Conservation (phyloP, 768 basidiomycete genomes). For the Pseudohyphozyma bogoriensis region DNA sequence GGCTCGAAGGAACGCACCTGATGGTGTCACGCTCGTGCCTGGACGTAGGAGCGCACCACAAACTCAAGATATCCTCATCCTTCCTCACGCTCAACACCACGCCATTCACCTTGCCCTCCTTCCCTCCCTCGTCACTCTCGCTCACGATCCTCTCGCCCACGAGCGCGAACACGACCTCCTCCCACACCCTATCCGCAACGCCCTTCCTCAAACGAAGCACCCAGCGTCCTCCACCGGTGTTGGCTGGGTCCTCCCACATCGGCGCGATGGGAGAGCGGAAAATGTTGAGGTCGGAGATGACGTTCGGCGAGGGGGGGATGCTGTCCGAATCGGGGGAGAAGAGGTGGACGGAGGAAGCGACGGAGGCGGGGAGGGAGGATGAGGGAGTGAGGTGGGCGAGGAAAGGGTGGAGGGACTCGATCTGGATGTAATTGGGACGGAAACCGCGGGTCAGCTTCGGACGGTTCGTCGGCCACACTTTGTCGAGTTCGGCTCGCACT, state of each 20-base stretch:
- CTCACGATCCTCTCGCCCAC: slow-evolving; percentile 21
- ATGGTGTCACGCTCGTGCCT: slow-evolving; percentile 69
- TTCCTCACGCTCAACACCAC: slow-evolving; percentile 89
- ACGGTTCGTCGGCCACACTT: too few species aligned
- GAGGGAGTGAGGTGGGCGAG: slow-evolving; percentile 85
- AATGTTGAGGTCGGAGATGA: slow-evolving; percentile 67
- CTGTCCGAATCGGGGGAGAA: slow-evolving; percentile 9
- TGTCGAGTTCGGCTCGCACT: too few species aligned
- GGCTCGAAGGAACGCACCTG: slow-evolving; percentile 51
- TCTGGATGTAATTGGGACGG: slow-evolving; percentile 41
- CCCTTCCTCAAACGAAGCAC: slow-evolving; percentile 87
- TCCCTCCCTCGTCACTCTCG: slow-evolving; percentile 18
- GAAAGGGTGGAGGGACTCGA: slow-evolving; percentile 91
- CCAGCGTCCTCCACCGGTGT: slow-evolving; percentile 83
- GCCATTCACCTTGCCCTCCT: slow-evolving; percentile 78
- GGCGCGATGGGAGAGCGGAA: slow-evolving; percentile 80
- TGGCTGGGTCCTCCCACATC: slow-evolving; percentile 92
- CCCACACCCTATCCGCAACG: slow-evolving; percentile 81
- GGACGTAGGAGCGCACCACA: slow-evolving; percentile 81
- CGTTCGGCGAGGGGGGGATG: slow-evolving; percentile 8
- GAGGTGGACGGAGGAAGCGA: slow-evolving; percentile 11
- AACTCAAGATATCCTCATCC: slow-evolving; percentile 82
- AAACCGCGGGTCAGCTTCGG: background rate
- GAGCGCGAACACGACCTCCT: slow-evolving; percentile 48
- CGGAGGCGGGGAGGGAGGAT: slow-evolving; percentile 61